Percentiles rank a stretch among this genome's conserved stretches.
Conservation (phyloP, 257 asterid species). For the Solanum tarijense region DNA sequence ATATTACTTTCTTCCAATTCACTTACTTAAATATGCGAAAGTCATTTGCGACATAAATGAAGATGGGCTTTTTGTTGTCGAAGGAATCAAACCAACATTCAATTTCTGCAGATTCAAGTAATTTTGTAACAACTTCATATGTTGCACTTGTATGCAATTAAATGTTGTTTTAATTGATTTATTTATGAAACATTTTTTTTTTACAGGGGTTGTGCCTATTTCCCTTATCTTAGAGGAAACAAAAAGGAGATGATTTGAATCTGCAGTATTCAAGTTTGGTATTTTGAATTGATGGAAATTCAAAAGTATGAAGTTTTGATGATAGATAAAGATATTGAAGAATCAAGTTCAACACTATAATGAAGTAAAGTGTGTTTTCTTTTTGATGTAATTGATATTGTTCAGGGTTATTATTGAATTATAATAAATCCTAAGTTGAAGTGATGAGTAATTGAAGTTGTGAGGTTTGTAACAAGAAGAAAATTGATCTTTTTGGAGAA, state of each 20-base stretch:
- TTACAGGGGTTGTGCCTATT: background rate
- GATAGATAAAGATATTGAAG: no score
- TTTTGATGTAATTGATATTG: no score
- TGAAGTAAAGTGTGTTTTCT: no score
- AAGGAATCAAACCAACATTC: background rate
- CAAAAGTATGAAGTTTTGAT: background rate
- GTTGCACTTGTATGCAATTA: background rate
- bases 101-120: background rate
- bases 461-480: no score
- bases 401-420: no score
- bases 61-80: background rate
- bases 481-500: background rate
- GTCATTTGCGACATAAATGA: conserved; percentile 1
- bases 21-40: background rate
- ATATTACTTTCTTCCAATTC: background rate
- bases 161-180: background rate
- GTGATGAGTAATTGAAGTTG: no score
- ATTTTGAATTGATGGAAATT: no score
- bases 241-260: background rate
- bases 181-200: background rate
- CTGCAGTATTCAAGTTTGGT: no score
- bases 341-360: no score
- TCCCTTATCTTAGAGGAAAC: background rate
- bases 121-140: background rate
- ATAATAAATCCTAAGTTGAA: no score